Evolutionary conservation across 805 yeast genomes (phyloP).

Genomic region (Wickerhamiella nectarea): DNA sequence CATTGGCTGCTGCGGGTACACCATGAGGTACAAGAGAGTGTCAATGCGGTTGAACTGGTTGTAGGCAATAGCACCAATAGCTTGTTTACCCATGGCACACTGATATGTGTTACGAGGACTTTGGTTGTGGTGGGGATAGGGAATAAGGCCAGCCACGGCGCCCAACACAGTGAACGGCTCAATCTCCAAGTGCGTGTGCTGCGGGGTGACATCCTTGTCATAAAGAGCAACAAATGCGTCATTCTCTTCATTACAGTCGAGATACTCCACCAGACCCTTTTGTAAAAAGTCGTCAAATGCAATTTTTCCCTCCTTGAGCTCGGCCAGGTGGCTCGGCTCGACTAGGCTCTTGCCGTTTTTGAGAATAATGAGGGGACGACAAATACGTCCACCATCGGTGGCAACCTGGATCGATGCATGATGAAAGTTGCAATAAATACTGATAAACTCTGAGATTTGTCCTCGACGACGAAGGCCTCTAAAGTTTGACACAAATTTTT

Average conservation of each 20-base stretch:
- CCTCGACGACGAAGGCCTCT: slow-evolving; percentile 74
- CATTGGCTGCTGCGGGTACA: slow-evolving; percentile 99
- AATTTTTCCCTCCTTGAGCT: slow-evolving; percentile 54
- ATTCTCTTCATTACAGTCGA: slow-evolving; percentile 95
- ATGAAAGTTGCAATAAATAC: slow-evolving; percentile 79
- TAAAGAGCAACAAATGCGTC: slow-evolving; percentile 86
- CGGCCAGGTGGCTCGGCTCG: slow-evolving; percentile 49
- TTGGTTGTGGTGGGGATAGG: slow-evolving; percentile 86
- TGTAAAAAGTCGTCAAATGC: slow-evolving; percentile 82
- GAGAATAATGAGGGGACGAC: slow-evolving; percentile 89
- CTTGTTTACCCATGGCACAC: slow-evolving; percentile 97
- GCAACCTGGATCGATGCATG: slow-evolving; percentile 94
- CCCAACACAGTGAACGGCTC: slow-evolving; percentile 90
- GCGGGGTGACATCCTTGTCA: slow-evolving; percentile 45
- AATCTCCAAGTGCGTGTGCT: slow-evolving; percentile 81
- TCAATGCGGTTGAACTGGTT: slow-evolving; percentile 94
- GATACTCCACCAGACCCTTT: slow-evolving; percentile 81
- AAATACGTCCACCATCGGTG: slow-evolving; percentile 96
- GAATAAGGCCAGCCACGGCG: slow-evolving; percentile 85
- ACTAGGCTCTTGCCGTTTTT: slow-evolving; percentile 60
- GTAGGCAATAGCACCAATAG: slow-evolving; percentile 98
- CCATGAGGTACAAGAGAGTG: slow-evolving; percentile 84
- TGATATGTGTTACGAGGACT: slow-evolving; percentile 87
- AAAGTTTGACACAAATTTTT: slow-evolving; percentile 65
- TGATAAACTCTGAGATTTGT: slow-evolving; percentile 74